Evolutionary conservation across 2,329 filamentous ascomycete genomes (phyloP).

Genomic region (Esteya vermicola): DNA sequence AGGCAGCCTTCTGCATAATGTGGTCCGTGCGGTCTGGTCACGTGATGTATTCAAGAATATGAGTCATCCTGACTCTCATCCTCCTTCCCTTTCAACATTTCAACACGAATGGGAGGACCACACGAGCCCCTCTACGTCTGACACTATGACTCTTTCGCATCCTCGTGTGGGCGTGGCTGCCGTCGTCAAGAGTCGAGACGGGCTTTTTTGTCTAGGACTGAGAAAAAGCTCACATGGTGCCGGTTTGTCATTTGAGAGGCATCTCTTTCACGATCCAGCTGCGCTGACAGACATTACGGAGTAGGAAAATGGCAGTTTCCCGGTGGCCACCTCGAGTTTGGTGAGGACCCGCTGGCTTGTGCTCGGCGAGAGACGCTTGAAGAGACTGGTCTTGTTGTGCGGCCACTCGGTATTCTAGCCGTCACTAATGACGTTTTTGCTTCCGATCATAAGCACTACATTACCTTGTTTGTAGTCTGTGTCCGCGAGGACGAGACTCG

Average conservation of each 20-base stretch:
- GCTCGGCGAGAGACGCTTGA: slow-evolving; percentile 54
- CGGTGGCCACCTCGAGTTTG: slow-evolving; percentile 61
- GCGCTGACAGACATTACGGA: no score
- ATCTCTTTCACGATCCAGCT: neutral
- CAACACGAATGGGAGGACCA: no score
- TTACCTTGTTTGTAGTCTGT: slow-evolving; percentile 55
- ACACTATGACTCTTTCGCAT: neutral
- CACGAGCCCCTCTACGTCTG: no score
- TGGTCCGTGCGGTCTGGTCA: no score
- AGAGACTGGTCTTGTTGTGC: slow-evolving; percentile 51
- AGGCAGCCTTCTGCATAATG: no score
- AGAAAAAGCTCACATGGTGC: slow-evolving; percentile 33
- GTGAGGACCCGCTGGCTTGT: slow-evolving; percentile 47
- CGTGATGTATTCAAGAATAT: no score
- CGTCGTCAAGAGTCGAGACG: slow-evolving; percentile 26
- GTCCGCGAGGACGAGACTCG: slow-evolving; percentile 29
- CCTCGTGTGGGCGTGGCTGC: slow-evolving; percentile 34
- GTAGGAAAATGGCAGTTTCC: slow-evolving; percentile 42
- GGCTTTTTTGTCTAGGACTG: slow-evolving; percentile 31
- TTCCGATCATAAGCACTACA: slow-evolving; percentile 51
- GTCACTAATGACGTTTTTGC: slow-evolving; percentile 55
- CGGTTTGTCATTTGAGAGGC: no score
- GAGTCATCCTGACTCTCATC: no score
- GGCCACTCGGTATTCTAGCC: slow-evolving; percentile 35
- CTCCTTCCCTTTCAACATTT: no score